phyloP scores from a whole-genome alignment of 768 basidiomycete species.

The Nidularia pulvinata region DNA sequence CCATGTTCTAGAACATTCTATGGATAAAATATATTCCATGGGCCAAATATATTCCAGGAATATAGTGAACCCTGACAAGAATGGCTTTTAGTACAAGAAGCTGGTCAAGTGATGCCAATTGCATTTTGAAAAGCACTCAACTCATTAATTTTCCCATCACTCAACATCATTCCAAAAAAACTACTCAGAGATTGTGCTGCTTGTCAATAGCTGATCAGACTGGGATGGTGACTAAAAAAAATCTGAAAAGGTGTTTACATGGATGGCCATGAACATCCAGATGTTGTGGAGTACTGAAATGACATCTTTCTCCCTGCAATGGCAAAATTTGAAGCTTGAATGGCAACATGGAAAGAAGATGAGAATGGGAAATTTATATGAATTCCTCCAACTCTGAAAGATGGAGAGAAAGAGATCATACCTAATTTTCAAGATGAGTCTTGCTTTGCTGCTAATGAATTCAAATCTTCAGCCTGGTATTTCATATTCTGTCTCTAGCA shows the following conservation, averaged over 20 bases:
- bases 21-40: no score
- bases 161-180: not conserved
- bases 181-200: not conserved
- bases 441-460: not conserved
- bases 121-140: not conserved
- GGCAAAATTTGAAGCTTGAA: not conserved
- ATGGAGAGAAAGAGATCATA: not conserved
- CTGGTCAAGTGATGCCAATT: not conserved
- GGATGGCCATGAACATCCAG: conserved; percentile 18
- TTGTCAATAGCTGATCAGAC: not conserved
- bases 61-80: not conserved
- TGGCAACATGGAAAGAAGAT: conserved; percentile 6
- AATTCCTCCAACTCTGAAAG: not conserved
- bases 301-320: not conserved
- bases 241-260: conserved; percentile 17
- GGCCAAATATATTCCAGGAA: no score
- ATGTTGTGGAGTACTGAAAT: conserved; percentile 6
- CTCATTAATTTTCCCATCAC: not conserved
- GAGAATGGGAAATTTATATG: conserved; percentile 5
- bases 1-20: no score
- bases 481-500: not conserved
- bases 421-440: not conserved
- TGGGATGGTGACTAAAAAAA: not conserved
- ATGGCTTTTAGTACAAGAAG: not conserved
- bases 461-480: not conserved